Evolutionary conservation across 148 eudicot genomes (phyloP).

Genomic region (Salicornia ramosissima): DNA sequence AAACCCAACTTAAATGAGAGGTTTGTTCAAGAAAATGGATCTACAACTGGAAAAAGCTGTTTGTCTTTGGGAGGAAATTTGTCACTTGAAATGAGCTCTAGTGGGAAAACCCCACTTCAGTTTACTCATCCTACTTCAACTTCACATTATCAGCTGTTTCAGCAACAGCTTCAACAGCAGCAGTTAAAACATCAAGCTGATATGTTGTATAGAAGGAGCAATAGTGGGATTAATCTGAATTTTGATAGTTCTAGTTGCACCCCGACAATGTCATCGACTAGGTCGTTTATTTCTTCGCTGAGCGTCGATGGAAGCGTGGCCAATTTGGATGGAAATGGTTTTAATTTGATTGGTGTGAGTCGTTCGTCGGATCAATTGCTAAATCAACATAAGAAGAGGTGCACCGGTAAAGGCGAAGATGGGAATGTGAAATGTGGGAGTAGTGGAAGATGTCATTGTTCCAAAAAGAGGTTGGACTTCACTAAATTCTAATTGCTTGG

Average conservation of each 20-base stretch:
- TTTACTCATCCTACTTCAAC: constrained; percentile 36
- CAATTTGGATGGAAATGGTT: constrained; percentile 50
- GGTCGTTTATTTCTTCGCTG: constrained; percentile 80
- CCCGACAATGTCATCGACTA: constrained; percentile 69
- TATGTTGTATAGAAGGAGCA: constrained; percentile 46
- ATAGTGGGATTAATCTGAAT: constrained; percentile 63
- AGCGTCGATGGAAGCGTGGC: constrained; percentile 81
- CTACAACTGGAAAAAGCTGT: constrained; percentile 41
- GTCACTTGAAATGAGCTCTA: constrained; percentile 38
- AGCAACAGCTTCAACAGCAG: constrained; percentile 45
- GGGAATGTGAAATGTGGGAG: constrained; percentile 71
- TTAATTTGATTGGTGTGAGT: constrained; percentile 49
- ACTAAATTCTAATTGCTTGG: neutral
- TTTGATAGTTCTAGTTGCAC: constrained; percentile 62
- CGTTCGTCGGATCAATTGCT: constrained; percentile 52
- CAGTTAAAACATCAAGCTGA: constrained; percentile 62
- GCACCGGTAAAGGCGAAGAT: constrained; percentile 57
- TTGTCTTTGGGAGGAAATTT: constrained; percentile 47
- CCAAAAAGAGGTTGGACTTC: constrained; percentile 71
- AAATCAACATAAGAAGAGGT: constrained; percentile 51
- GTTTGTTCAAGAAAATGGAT: no score
- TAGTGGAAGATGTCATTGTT: constrained; percentile 78
- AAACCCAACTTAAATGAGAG: constrained; percentile 38
- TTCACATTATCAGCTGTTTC: constrained; percentile 29
- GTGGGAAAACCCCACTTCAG: constrained; percentile 47